Evolutionary conservation across 2,329 filamentous ascomycete species (phyloP), one percentile per base, ranked within the genome.

Genomic region (Zarea fungicola): DNA sequence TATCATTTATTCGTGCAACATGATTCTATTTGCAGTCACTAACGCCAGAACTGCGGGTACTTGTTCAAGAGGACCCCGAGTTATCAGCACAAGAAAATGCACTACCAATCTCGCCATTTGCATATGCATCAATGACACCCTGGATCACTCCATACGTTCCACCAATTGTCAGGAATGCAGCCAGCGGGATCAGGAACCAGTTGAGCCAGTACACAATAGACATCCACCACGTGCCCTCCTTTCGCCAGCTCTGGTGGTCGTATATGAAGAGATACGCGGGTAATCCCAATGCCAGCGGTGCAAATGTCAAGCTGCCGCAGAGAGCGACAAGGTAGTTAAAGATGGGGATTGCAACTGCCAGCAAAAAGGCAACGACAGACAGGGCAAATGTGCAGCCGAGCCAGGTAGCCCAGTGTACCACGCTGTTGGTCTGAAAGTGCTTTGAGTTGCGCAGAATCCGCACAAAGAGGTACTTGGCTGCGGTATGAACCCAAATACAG

Each of bases 71-170:
- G 10, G 42, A 45, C 16, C 42, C 42, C n/a, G 65, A 68, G 55
- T 76, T 75, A 54, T 76, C 73, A 3, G 66, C 70, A 51, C 73
- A 76, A n/a, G 68, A 69, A 47, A 76, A 77, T 0, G 72, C 71
- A 34, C 60, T 62, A 28, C 68, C 68, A 49, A 77, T 76, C 44
- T 64, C 57, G 1, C 71, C 72, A 41, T 65, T 65, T 4, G 65
- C 69, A 57, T 79, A 80, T 1, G 76, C 75, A 45, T 74, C 63
- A 45, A 73, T 73, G 52, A 80, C 77, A 54, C 73, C 65, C 49
- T 73, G 65, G 21, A 78, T 68, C 2, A 75, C 72, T 29, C 73
- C 67, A 47, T 71, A 70, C 2, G 68, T 73, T 3, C 69, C 69
- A 13, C 65, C 67, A 18, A 71, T 52, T 2, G 64, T 69, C 52